phyloP scores from a whole-genome alignment of 1,139 yeast species.

The Blastobotrys capitulatus region DNA sequence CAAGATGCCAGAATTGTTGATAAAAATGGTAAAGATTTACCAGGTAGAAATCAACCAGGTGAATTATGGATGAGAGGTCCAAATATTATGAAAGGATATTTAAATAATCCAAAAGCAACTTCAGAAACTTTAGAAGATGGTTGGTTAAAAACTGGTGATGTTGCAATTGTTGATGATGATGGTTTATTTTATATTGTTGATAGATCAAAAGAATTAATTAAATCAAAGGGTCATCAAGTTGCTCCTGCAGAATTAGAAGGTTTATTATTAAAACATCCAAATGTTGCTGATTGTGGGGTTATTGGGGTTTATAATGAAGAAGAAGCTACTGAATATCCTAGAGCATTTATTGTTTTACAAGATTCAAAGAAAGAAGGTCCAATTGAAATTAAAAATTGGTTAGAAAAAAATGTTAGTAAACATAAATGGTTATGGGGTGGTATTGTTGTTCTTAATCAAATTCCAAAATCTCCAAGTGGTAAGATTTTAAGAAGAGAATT shows the following conservation, averaged over 20 bases:
- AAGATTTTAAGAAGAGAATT: constrained; percentile 36
- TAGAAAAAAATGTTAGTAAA: constrained; percentile 33
- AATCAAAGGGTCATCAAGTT: constrained; percentile 77
- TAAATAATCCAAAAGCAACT: constrained; percentile 51
- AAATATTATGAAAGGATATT: constrained; percentile 58
- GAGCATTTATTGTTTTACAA: constrained; percentile 34
- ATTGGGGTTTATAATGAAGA: constrained; percentile 31
- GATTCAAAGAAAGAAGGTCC: constrained; percentile 17
- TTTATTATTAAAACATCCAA: constrained; percentile 43
- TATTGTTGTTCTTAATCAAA: constrained; percentile 30
- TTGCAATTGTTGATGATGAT: constrained; percentile 48
- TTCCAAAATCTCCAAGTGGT: constrained; percentile 39
- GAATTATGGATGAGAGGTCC: constrained; percentile 70
- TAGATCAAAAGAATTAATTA: constrained; percentile 74
- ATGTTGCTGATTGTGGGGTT: constrained; percentile 35
- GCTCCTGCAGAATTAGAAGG: constrained; percentile 79
- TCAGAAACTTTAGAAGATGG: constrained; percentile 51
- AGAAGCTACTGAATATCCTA: constrained; percentile 35
- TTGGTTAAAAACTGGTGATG: constrained; percentile 79
- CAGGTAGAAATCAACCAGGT: constrained; percentile 34
- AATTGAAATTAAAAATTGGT: constrained; percentile 29
- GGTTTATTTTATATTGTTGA: constrained; percentile 63
- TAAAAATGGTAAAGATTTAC: constrained; percentile 41
- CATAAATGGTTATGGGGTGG: constrained; percentile 40
- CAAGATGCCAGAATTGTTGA: constrained; percentile 43